Evolutionary conservation across 2,329 filamentous ascomycete species (phyloP).

Genomic region (Beauveria bassiana): DNA sequence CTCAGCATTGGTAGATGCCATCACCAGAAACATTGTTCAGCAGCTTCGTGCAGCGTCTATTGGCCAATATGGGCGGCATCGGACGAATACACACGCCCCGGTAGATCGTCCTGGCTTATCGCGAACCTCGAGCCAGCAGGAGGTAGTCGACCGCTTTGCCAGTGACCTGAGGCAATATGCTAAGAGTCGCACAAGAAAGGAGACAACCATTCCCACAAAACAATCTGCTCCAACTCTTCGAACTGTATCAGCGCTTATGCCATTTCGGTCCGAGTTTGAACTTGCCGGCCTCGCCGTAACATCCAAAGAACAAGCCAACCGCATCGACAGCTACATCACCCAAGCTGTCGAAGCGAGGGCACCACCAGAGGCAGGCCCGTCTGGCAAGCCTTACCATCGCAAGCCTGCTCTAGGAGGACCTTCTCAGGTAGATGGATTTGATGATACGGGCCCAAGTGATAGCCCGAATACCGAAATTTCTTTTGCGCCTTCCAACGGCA

Average conservation of each 20-base stretch:
- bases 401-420: slow-evolving; percentile 6
- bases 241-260: slow-evolving; percentile 45
- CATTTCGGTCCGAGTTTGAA: slow-evolving; percentile 45
- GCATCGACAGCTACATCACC: slow-evolving; percentile 16
- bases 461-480: slow-evolving; percentile 25
- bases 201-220: slow-evolving; percentile 12
- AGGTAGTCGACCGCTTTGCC: slow-evolving; percentile 30
- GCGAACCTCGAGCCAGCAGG: slow-evolving; percentile 35
- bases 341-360: slow-evolving; percentile 13
- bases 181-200: slow-evolving; percentile 14
- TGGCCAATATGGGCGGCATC: slow-evolving; percentile 7
- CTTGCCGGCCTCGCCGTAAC: slow-evolving; percentile 50
- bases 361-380: slow-evolving; percentile 1
- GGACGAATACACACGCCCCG: neutral
- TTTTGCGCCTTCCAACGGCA: slow-evolving; percentile 21
- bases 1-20: slow-evolving; percentile 34
- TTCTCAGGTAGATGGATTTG: slow-evolving; percentile 24
- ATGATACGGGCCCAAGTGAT: slow-evolving; percentile 15
- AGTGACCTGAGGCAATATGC: slow-evolving; percentile 23
- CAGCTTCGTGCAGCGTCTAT: slow-evolving; percentile 35
- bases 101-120: slow-evolving; percentile 21
- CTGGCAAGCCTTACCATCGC: neutral
- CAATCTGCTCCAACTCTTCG: slow-evolving; percentile 36
- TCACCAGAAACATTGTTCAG: slow-evolving; percentile 37
- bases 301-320: slow-evolving; percentile 36